Evolutionary conservation across 2,329 filamentous ascomycete species (phyloP).

Genomic region (Huntiella decipiens): DNA sequence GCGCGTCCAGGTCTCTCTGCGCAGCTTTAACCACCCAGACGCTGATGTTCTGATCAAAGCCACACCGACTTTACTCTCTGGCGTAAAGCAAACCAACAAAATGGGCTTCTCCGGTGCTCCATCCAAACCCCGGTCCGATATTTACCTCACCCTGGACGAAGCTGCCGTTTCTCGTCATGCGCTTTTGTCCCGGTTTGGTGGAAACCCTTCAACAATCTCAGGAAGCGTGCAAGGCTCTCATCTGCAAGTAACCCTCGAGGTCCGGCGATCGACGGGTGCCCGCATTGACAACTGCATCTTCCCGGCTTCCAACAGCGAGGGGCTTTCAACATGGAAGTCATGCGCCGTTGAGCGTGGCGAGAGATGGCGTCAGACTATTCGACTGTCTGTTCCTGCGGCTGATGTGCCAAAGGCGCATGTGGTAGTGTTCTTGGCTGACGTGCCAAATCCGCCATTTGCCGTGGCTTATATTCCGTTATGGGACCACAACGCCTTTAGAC

Average conservation of each 20-base stretch:
- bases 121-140: constrained; percentile 74
- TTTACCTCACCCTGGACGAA: constrained; percentile 73
- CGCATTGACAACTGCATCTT: constrained; percentile 78
- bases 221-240: constrained; percentile 47
- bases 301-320: constrained; percentile 61
- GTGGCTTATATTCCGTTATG: constrained; percentile 86
- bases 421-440: constrained; percentile 75
- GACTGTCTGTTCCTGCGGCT: constrained; percentile 56
- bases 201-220: constrained; percentile 56
- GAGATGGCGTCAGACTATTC: constrained; percentile 74
- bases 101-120: constrained; percentile 90
- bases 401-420: constrained; percentile 72
- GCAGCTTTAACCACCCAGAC: constrained; percentile 58
- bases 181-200: constrained; percentile 43
- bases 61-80: constrained; percentile 72
- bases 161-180: constrained; percentile 63
- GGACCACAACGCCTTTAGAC: constrained; percentile 76
- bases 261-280: constrained; percentile 59
- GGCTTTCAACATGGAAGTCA: constrained; percentile 74
- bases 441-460: constrained; percentile 74
- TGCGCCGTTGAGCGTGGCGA: constrained; percentile 61
- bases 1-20: constrained; percentile 60
- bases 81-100: constrained; percentile 62
- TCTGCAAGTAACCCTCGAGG: constrained; percentile 74
- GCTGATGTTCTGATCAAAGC: constrained; percentile 64